Conservation (phyloP, 768 basidiomycete species). For the Pleurotus salmoneostramineus region DNA sequence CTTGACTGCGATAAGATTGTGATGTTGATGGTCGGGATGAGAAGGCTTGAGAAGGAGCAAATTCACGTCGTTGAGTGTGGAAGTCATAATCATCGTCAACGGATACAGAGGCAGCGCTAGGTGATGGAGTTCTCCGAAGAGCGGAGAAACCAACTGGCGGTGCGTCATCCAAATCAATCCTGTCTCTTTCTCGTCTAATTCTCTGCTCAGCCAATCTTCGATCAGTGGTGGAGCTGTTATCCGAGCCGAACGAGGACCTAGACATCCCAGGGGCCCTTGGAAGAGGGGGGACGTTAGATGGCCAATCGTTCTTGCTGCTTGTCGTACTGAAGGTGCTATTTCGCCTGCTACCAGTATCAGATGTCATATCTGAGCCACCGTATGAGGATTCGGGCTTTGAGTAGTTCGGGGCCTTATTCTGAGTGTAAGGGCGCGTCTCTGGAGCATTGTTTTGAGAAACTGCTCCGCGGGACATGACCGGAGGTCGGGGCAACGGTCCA, state of each 20-base stretch:
- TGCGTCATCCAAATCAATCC: conserved; percentile 27
- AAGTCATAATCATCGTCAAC: neutral
- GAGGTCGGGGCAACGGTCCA: conserved; percentile 4
- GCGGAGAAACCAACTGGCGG: conserved; percentile 23
- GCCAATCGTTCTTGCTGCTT: neutral
- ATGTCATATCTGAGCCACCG: neutral
- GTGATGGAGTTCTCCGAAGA: conserved; percentile 26
- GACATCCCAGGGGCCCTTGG: neutral
- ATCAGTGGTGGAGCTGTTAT: neutral
- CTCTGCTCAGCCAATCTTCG: neutral
- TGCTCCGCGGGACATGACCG: conserved; percentile 2
- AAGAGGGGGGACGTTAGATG: neutral
- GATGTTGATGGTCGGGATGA: conserved; percentile 1
- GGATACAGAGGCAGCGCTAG: conserved; percentile 1
- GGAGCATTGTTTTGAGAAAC: neutral
- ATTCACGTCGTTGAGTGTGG: neutral
- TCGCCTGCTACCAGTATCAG: neutral
- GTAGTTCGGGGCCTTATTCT: neutral
- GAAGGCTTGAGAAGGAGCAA: conserved; percentile 13
- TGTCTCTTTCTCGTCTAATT: conserved; percentile 1
- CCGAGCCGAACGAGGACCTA: neutral
- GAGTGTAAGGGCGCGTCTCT: neutral
- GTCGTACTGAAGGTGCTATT: neutral
- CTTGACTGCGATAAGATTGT: neutral
- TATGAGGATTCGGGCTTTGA: neutral